These are phyloP conservation scores for Begonia masoniana DNA, from an alignment of 306 rosid genomes.

Conservation along the genomic window DNA sequence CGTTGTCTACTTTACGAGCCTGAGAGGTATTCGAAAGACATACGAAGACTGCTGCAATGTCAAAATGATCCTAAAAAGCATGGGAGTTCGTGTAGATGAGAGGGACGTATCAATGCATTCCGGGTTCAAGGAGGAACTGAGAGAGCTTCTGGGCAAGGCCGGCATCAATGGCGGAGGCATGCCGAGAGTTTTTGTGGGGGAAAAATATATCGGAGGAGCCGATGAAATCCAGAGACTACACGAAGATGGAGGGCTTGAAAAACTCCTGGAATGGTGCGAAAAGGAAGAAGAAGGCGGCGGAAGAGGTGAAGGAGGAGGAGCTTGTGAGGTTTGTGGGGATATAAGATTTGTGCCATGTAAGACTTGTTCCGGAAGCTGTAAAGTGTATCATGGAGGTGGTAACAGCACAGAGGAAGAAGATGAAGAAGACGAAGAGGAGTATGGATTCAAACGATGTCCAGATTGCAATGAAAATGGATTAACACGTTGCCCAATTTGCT, in stretches of 20 bases:
- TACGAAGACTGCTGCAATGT: slow-evolving; percentile 81
- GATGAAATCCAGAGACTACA: slow-evolving; percentile 56
- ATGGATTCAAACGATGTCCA: slow-evolving; percentile 70
- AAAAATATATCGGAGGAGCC: slow-evolving; percentile 61
- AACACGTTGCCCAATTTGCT: slow-evolving; percentile 61
- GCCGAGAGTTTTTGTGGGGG: slow-evolving; percentile 67
- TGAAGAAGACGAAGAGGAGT: slow-evolving; percentile 11
- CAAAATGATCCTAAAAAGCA: slow-evolving; percentile 46
- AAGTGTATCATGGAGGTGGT: slow-evolving; percentile 44
- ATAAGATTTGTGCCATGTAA: slow-evolving; percentile 86
- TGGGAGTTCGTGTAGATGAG: slow-evolving; percentile 57
- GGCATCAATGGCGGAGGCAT: slow-evolving; percentile 32
- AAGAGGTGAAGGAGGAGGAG: slow-evolving; percentile 19
- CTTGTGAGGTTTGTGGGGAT: slow-evolving; percentile 79
- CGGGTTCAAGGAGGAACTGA: slow-evolving; percentile 72
- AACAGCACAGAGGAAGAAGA: slow-evolving; percentile 14
- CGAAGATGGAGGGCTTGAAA: slow-evolving; percentile 74
- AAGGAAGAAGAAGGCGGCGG: slow-evolving; percentile 16
- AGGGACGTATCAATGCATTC: slow-evolving; percentile 90
- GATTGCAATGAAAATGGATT: slow-evolving; percentile 92
- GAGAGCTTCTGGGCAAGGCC: slow-evolving; percentile 33
- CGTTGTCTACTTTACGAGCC: slow-evolving; percentile 70
- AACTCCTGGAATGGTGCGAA: slow-evolving; percentile 46
- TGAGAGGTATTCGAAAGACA: slow-evolving; percentile 77
- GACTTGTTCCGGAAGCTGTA: slow-evolving; percentile 83